Base-by-base conservation (phyloP, 208 protist species). In the Lotmaria passim region DNA sequence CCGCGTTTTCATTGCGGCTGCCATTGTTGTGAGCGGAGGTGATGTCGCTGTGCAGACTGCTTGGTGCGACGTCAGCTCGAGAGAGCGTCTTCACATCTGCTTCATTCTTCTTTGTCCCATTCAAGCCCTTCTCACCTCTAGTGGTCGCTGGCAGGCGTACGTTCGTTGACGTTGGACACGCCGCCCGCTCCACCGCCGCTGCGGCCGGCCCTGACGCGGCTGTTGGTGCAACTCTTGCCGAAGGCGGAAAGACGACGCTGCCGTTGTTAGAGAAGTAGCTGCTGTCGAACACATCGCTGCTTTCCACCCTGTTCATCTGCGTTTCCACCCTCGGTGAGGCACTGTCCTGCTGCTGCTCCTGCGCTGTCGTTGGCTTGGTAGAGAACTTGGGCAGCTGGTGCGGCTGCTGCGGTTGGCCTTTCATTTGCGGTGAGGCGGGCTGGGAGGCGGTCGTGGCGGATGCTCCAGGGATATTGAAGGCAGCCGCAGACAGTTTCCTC, bases 201-300 rank as follows among this genome's bases (percentile, higher is more conserved):
- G 46, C 5, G 4, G 4, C 10, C 2, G 46, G 21, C 46, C 28
- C 10, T 21, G 11, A 2, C 23, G 21, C 7, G n/a, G 21, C 2
- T 17, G 26, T 3, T 36, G 26, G 15, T 2, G 23, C 28, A 15
- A 28, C 50, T 36, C 28, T 2, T 33, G 50, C 21, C 2, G 50
- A 23, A 6, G 26, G 28, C 28, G 50, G 30, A 38, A 59, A 19
- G 19, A 43, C 28, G 50, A 43, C 33, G 5, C 19, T 30, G 33
- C 2, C 15, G 53, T 14, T 30, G 34, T 59, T 39, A n/a, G 26
- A 43, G 34, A 59, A 59, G 53, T 59, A 59, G 53, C 53, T 43
- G 34, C 15, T 59, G 7, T 12, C 26, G 34, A 28, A 44, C 3
- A 43, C 4, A 7, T 43, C 34, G 7, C 44, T 19, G 1, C 28